Evolutionary conservation across 306 rosid genomes (phyloP), one percentile per base, ranked within the genome.

Genomic region (Bauhinia variegata): DNA sequence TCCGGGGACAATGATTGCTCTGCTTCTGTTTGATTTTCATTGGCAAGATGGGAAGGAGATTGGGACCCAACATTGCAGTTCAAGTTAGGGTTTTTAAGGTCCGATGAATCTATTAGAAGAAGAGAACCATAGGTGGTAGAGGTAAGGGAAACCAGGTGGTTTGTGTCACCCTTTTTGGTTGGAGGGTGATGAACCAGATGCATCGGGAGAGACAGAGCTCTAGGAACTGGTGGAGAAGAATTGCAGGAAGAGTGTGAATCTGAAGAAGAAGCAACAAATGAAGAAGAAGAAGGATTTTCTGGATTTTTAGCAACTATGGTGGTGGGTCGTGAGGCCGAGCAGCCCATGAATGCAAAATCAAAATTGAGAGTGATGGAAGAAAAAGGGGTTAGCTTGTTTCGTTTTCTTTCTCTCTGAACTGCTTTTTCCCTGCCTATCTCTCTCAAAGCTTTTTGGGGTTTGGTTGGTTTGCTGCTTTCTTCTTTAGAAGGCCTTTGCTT

Each of bases 311-410:
- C 31, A 5, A 82, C 82, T 28, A 76, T 79, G 70, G 85, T 71
- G 53, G 46, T 65, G 49, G 87, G 81, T 84, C 78, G 86, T 61
- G 97, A 91, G 58, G 96, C 85, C 63, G 96, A 86, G 53, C 97
- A 91, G 67, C 97, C 97, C 97, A 91, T 91, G 73, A 62, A 76
- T 79, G 38, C 38, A 66, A 18, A 4, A 71, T 62, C 64, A 55
- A 4, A 37, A 18, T 31, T 19, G 41, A 47, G 53, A 41, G 33
- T 17, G 14, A 38, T 28, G 41, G 17, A 63, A 64, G 53, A 71
- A 54, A 54, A 48, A 28, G 67, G 63, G 23, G 47, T 31, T 18
- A 31, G 1, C 15, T 33, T 46, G 6, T 56, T 65, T 68, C 41
- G 59, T 16, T 36, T 39, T 39, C 55, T 64, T 8, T 60, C 73